Base-by-base conservation (phyloP, 805 yeast species). In the Priceomyces castillae region DNA sequence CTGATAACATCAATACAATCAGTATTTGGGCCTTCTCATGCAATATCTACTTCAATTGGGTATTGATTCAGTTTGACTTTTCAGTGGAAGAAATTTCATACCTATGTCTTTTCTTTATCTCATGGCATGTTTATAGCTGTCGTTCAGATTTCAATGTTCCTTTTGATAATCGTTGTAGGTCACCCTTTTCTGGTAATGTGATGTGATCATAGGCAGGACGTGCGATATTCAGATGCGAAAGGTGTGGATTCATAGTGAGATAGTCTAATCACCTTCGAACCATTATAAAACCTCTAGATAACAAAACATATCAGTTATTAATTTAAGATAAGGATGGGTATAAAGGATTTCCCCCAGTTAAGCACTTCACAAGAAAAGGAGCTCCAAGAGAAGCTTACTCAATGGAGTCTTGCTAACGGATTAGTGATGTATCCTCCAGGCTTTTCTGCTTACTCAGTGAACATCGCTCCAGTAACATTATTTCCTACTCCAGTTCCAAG, bases 401-500 rank as follows among this genome's bases (percentile, higher is more conserved):
- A 90, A 50, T 90, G 94, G 87, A 72, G 86, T 4, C 65, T 90
- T 39, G 75, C 84, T 39, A 80, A 88, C 64, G 97, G 97, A 2
- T 69, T 90, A 35, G 76, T 81, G n/a, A 83, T 90, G 82, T 84
- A 86, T 54, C 89, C 90, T 1, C 81, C 83, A 1, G 69, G 74
- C 19, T 80, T 73, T 54, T 48, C 67, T 10, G 48, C 56, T 17
- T 73, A 66, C 52, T 62, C 66, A 39, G 76, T 76, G n/a, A 68
- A 68, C 34, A 76, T 76, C 40, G 96, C 97, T 1, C 99, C 99
- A 30, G 81, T 89, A 7, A 94, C 99, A 1, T 56, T 92, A 22
- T 89, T 73, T 57, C 99, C 99, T 3, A 86, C 97, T 0, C 96
- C 96, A 5, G 81, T 90, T 50, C 92, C 97, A 3, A 73, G 67